phyloP scores from a whole-genome alignment of 352 stramenopile genomes.

The Pythium apleroticum region DNA sequence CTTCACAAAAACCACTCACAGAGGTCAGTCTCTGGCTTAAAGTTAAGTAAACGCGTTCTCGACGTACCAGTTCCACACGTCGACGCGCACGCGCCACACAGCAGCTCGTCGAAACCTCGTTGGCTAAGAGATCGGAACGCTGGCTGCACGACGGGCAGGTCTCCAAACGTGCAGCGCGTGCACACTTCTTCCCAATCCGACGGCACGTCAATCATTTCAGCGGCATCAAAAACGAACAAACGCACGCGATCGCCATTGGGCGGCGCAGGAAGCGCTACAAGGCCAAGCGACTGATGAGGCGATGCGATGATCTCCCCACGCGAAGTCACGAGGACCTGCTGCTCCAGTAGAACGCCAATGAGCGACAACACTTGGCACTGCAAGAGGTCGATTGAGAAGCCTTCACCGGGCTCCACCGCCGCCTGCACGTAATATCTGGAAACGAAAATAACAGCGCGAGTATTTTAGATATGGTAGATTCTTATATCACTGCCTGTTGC shows the following conservation, averaged over 20 bases:
- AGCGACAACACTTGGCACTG: constrained; percentile 77
- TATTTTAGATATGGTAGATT: not conserved
- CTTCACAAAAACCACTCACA: constrained; percentile 20
- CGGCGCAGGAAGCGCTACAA: constrained; percentile 49
- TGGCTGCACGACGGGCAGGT: constrained; percentile 45
- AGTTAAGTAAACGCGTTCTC: not conserved
- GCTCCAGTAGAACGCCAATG: constrained; percentile 47
- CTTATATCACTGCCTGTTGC: not conserved
- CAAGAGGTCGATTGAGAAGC: constrained; percentile 53
- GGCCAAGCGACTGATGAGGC: constrained; percentile 17
- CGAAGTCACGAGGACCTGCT: constrained; percentile 56
- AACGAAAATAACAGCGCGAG: not conserved
- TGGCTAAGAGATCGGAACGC: constrained; percentile 36
- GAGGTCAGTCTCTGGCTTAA: too few relatives aligned
- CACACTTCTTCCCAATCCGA: constrained; percentile 65
- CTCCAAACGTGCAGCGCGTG: constrained; percentile 58
- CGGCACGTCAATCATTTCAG: not conserved
- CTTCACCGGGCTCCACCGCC: constrained; percentile 19
- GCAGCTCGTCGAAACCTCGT: constrained; percentile 23
- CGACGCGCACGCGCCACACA: constrained; percentile 62
- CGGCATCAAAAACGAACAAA: constrained; percentile 13
- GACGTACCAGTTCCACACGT: constrained; percentile 62
- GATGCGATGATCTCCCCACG: constrained; percentile 40
- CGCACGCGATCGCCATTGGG: constrained; percentile 15
- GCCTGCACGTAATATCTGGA: constrained; percentile 45